Base-by-base conservation (phyloP, 1,284 basidiomycete genomes). In the Anthracocystis panici-leucophaei region DNA sequence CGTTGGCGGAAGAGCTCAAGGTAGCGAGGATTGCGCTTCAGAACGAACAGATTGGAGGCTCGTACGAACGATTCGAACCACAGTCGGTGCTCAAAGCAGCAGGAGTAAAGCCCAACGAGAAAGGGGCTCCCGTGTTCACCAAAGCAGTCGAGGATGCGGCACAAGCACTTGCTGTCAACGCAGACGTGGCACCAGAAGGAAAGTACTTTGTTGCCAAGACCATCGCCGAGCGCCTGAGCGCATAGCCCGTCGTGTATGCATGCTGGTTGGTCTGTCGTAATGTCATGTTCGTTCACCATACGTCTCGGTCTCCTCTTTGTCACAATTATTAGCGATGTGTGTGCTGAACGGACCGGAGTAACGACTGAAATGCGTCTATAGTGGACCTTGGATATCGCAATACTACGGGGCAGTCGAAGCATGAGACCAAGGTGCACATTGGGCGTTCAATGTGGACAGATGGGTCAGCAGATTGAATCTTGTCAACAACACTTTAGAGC, bases 331-430 rank as follows among this genome's bases (percentile, higher is more conserved):
- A 27, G 27, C 27, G 27, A 27, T 27, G 27, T 27, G 27, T 27
- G 7, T 27, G 7, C 27, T 27, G 27, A 27, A 27, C 27, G 27
- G 27, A 27, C 27, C 27, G 27, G 7, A 27, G 27, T 27, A 4
- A 27, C 27, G 27, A 27, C 27, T 27, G 27, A 33, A 35, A 7
- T 16, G 31, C 31, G 21, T 57, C 59, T 69, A 75, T 1, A 75
- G 33, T 7, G 73, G 67, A 5, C 64, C 73, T 64, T 64, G 64
- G 2, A 75, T 55, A 60, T 75, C 73, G 67, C 73, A 75, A 42
- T 66, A 66, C 31, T 33, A 12, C 31, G 11, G 2, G 6, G 31
- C 31, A 2, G 10, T 33, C 31, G 11, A 33, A 27, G 27, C 27
- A 27, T 27, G 27, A 27, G 27, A 27, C 7, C 4, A 27, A 6